Evolutionary conservation across 257 asterid species (phyloP), one percentile per base, ranked within the genome.

Genomic region (Ehretia macrophylla): DNA sequence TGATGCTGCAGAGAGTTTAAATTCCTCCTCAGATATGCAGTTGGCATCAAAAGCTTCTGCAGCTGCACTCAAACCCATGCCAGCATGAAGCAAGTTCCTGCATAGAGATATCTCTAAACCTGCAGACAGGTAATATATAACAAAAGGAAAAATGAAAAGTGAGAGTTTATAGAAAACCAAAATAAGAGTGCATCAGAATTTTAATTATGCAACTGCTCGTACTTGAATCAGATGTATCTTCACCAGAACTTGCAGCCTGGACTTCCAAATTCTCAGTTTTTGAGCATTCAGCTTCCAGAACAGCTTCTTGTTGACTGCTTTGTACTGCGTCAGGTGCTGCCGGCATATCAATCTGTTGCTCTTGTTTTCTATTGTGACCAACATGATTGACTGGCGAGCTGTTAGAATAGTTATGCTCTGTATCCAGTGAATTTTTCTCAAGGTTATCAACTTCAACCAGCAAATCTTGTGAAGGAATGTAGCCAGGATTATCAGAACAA

Each of bases 21-120:
- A 86, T 59, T 84, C 94, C 68, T 84, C 95, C 58, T 75, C 56
- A 27, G 95, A 71, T 69, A 92, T 8, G 16, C 78, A 77, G 79
- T 80, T 80, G 10, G 79, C 66, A 11, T 81, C 69, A 58, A 89
- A 93, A 70, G 72, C 80, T 47, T 83, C 94, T 77, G 80, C 73
- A 66, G 99, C 97, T 48, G 87, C 94, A 56, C 45, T 20, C n/a
- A 44, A 71, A 55, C 97, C 95, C 96, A 92, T 92, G 54, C 96
- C 94, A 57, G 91, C 60, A 58, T 72, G 86, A 66, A 92, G 96
- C 71, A 78, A 56, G 72, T 80, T 78, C 51, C 86, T 74, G 53
- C 99, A 92, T 17, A 92, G 83, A 54, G 99, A 89, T 60, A 88
- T 63, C 74, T 86, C 96, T 40, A 90, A 62, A 62, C 86, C 97